Conservation (phyloP, 805 yeast genomes). For the Candida schatavii region DNA sequence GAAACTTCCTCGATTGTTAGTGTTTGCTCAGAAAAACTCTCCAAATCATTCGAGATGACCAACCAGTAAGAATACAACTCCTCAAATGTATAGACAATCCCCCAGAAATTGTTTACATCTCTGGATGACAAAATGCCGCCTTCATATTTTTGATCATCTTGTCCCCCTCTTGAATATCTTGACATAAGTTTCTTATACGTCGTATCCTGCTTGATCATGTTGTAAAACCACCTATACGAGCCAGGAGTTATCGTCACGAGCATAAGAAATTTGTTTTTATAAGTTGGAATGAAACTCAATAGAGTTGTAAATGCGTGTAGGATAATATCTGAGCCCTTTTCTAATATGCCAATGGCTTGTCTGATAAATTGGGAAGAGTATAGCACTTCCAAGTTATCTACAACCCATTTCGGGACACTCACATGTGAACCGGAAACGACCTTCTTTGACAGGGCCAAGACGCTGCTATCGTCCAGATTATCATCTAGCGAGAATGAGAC, state of each 20-base stretch:
- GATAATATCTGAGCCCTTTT: not conserved
- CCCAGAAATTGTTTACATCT: conserved; percentile 24
- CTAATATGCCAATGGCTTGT: conserved; percentile 14
- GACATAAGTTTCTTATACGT: conserved; percentile 17
- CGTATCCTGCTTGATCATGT: conserved; percentile 17
- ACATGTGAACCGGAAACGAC: too few relatives aligned
- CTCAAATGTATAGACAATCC: conserved; percentile 46
- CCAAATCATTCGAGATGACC: conserved; percentile 64
- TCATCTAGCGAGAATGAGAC: conserved; percentile 16
- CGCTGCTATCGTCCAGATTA: too few relatives aligned
- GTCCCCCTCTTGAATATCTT: too few relatives aligned
- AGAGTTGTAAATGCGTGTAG: conserved; percentile 19
- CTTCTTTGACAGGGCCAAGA: too few relatives aligned
- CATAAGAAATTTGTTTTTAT: conserved; percentile 39
- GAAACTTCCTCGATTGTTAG: conserved; percentile 37
- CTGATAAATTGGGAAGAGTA: conserved; percentile 22
- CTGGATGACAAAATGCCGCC: not conserved
- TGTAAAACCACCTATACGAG: conserved; percentile 30
- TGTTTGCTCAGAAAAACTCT: conserved; percentile 45
- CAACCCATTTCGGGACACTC: conserved; percentile 3
- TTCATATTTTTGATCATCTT: not conserved
- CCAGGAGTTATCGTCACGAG: conserved; percentile 40
- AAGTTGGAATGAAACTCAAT: conserved; percentile 34
- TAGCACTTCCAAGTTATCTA: conserved; percentile 12
- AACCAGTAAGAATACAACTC: conserved; percentile 68